These are phyloP conservation scores for Fonsecaea monophora DNA, from an alignment of 2,329 filamentous ascomycete species.

Conservation along the genomic window DNA sequence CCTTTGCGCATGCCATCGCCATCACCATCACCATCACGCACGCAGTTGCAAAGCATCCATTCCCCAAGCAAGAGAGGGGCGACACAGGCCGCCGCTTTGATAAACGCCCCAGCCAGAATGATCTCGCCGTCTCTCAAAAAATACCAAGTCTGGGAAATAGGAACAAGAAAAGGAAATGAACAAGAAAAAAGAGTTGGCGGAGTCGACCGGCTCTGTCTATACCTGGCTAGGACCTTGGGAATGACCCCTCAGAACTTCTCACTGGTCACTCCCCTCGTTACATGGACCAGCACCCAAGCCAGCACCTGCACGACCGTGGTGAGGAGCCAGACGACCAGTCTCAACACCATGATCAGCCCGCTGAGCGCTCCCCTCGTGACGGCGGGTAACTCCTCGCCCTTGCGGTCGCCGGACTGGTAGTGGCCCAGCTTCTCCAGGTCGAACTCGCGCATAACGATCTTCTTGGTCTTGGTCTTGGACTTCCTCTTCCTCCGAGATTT, in stretches of 20 bases:
- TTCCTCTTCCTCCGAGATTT: conserved; percentile 27
- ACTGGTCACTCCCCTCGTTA: conserved; percentile 50
- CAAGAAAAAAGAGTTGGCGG: neutral
- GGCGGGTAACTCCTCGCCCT: conserved; percentile 51
- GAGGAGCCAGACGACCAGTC: conserved; percentile 48
- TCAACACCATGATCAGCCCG: conserved; percentile 49
- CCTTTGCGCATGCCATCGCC: too few relatives aligned
- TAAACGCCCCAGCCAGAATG: too few relatives aligned
- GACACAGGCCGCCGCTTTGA: neutral
- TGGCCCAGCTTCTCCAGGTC: conserved; percentile 55
- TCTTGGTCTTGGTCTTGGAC: conserved; percentile 41
- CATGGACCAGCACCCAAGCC: conserved; percentile 50
- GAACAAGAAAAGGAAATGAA: neutral
- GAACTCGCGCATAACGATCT: conserved; percentile 51
- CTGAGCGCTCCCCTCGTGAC: conserved; percentile 46
- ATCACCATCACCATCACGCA: too few relatives aligned
- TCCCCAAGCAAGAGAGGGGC: too few relatives aligned
- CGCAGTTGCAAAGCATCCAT: too few relatives aligned
- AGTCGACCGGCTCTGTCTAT: too few relatives aligned
- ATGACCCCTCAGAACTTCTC: conserved; percentile 47
- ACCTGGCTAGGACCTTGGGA: too few relatives aligned
- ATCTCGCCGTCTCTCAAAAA: too few relatives aligned
- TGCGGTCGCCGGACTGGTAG: conserved; percentile 47
- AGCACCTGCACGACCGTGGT: conserved; percentile 50
- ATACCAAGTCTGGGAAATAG: neutral